phyloP scores from a whole-genome alignment of 345 rosid species.

The Kernera saxatilis region DNA sequence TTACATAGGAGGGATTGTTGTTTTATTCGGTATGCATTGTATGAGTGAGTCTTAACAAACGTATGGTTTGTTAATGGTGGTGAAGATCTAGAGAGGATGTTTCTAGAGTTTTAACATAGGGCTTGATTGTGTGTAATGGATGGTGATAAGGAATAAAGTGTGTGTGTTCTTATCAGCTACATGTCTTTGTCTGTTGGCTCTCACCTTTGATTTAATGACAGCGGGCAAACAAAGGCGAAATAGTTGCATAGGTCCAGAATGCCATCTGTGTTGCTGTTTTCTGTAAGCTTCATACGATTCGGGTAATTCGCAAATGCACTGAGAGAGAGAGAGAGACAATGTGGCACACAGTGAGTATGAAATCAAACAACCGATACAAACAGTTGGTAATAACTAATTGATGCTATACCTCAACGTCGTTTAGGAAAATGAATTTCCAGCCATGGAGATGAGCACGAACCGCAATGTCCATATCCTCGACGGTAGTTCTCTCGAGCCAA shows the following conservation, averaged over 20 bases:
- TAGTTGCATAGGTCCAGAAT: slow-evolving; percentile 96
- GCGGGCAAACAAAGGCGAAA: slow-evolving; percentile 84
- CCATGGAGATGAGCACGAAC: slow-evolving; percentile 94
- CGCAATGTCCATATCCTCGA: slow-evolving; percentile 97
- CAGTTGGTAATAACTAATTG: neutral
- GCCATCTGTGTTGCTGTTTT: slow-evolving; percentile 96
- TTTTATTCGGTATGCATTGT: too few species aligned
- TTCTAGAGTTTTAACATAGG: too few species aligned
- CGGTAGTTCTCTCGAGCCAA: slow-evolving; percentile 95
- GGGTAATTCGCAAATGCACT: slow-evolving; percentile 91
- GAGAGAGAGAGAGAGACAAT: slow-evolving; percentile 16
- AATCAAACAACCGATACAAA: neutral
- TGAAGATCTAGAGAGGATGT: too few species aligned
- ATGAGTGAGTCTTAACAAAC: too few species aligned
- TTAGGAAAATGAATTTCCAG: slow-evolving; percentile 85
- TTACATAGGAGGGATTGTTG: too few species aligned
- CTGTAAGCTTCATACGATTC: slow-evolving; percentile 95
- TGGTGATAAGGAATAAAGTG: too few species aligned
- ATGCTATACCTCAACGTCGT: slow-evolving; percentile 76
- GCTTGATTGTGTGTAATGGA: too few species aligned
- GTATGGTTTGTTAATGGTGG: too few species aligned
- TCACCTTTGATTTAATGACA: slow-evolving; percentile 70
- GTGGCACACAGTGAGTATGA: neutral
- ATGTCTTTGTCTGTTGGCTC: neutral
- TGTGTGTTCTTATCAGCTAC: too few species aligned